Evolutionary conservation across 2,329 filamentous ascomycete species (phyloP).

Genomic region (Aspergillus caelatus): DNA sequence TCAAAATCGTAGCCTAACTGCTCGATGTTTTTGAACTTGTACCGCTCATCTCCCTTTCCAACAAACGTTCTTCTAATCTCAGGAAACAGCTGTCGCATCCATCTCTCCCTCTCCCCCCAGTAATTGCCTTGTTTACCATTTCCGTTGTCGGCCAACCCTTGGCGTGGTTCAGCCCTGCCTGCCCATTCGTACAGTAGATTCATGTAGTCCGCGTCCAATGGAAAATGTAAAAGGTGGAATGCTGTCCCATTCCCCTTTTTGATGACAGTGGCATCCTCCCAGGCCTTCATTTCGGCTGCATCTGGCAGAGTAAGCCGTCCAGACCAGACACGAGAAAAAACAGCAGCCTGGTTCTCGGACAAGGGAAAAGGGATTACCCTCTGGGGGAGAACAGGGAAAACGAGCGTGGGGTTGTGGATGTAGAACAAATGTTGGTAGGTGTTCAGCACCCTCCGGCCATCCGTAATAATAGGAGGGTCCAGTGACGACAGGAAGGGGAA

Average conservation of each 20-base stretch:
- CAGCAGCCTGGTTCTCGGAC: constrained; percentile 75
- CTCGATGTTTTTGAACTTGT: constrained; percentile 63
- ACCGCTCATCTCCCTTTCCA: constrained; percentile 59
- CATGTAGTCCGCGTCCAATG: constrained; percentile 49
- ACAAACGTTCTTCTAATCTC: constrained; percentile 74
- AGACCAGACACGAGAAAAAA: constrained; percentile 76
- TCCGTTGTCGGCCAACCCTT: constrained; percentile 46
- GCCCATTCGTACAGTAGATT: constrained; percentile 50
- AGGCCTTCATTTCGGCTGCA: constrained; percentile 65
- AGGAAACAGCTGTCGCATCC: constrained; percentile 69
- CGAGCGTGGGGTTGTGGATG: constrained; percentile 73
- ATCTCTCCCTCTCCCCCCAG: constrained; percentile 73
- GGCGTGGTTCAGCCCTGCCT: constrained; percentile 33
- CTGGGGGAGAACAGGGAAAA: constrained; percentile 74
- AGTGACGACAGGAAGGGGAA: constrained; percentile 69
- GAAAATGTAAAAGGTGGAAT: constrained; percentile 60
- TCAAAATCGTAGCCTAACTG: constrained; percentile 72
- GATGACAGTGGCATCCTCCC: constrained; percentile 57
- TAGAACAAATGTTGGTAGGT: constrained; percentile 81
- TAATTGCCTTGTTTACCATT: constrained; percentile 68
- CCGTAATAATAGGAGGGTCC: constrained; percentile 61
- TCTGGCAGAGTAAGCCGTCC: constrained; percentile 69
- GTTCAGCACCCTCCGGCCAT: constrained; percentile 70
- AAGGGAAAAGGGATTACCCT: constrained; percentile 87
- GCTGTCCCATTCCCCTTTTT: constrained; percentile 50